A percentile compares a stretch with the other conserved stretches of the same genome.
phyloP scores from a whole-genome alignment of 345 rosid genomes.

The Alliaria petiolata region DNA sequence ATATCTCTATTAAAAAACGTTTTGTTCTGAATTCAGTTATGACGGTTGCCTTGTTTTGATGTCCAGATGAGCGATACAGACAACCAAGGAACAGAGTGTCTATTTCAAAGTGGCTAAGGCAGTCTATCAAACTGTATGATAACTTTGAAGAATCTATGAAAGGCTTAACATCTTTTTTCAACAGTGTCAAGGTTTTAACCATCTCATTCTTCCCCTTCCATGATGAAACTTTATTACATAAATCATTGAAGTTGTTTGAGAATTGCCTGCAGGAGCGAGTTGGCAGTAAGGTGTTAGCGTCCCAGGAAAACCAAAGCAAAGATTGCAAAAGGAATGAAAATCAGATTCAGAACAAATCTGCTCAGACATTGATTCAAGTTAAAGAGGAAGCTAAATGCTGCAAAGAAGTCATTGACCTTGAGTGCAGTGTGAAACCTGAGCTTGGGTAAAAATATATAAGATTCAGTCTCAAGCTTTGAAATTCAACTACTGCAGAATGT shows the following conservation, averaged over 20 bases:
- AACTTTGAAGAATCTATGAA: slow-evolving; percentile 58
- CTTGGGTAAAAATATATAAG: slow-evolving; percentile 49
- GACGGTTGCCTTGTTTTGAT: slow-evolving; percentile 20
- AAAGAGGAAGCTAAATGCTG: slow-evolving; percentile 33
- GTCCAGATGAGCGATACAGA: slow-evolving; percentile 76
- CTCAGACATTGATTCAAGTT: slow-evolving; percentile 35
- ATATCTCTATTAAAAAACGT: background rate
- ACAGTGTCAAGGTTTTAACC: slow-evolving; percentile 62
- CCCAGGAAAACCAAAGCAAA: background rate
- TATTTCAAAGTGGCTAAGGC: slow-evolving; percentile 95
- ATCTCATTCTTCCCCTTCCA: slow-evolving; percentile 11
- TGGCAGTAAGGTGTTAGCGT: too few relatives aligned
- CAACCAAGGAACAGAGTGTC: slow-evolving; percentile 63
- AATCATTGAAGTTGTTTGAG: background rate
- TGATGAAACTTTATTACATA: slow-evolving; percentile 2
- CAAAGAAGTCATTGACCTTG: slow-evolving; percentile 51
- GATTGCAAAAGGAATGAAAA: slow-evolving; percentile 20
- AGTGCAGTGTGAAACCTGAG: slow-evolving; percentile 39
- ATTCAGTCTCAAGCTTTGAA: background rate
- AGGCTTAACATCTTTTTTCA: slow-evolving; percentile 65
- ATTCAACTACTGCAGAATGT: background rate
- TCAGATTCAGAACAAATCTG: slow-evolving; percentile 31
- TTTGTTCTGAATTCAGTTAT: slow-evolving; percentile 9
- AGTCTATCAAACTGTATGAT: slow-evolving; percentile 58
- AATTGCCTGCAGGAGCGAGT: background rate